Base-by-base conservation (phyloP, 768 basidiomycete species). In the Psilocybe sp. region DNA sequence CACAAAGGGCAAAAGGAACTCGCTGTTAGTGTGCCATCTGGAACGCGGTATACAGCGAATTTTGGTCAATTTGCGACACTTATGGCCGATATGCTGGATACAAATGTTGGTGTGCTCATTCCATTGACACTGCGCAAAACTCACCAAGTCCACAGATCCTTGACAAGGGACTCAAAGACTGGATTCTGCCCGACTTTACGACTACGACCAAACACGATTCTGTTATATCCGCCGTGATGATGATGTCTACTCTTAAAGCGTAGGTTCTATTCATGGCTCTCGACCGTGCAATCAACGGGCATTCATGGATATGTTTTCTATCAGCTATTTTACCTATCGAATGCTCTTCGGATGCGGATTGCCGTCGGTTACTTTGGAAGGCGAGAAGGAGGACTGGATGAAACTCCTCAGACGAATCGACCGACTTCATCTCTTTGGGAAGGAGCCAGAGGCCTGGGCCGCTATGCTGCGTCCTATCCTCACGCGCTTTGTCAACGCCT, bases 1-100 rank as follows among this genome's bases (percentile, higher is more conserved):
- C 70, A 69, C 33, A 56, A 65, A 13, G 70, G 60, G 3, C 55
- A 68, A 53, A 60, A 67, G 37, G 40, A 58, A n/a, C 47, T 77
- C 33, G 49, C 59, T 4, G 48, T 74, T n/a, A 19, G 43, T 5
- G 48, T 51, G 9, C 15, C 14, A 1, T 28, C 23, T 28, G 47
- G 46, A 2, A 51, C 28, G 5, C 37, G 61, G 8, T 52, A 60
- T 28, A 43, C 28, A 37, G 28, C 68, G 23, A 65, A 76, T 51
- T 66, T 68, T 28, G 23, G 23, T 28, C 23, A 7, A 4, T 28
- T 28, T 28, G 23, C 23, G 23, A 28, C 23, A 28, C 4, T 4
- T 7, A 28, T 28, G 23, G 7, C 23, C 7, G 23, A 28, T 28
- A 28, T 28, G 23, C 7, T 28, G 23, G 23, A 28, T 28, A 28